Percentiles rank a stretch among this genome's conserved stretches.
Conservation (phyloP, 208 protist species). For the Trichomonas vaginalis region DNA sequence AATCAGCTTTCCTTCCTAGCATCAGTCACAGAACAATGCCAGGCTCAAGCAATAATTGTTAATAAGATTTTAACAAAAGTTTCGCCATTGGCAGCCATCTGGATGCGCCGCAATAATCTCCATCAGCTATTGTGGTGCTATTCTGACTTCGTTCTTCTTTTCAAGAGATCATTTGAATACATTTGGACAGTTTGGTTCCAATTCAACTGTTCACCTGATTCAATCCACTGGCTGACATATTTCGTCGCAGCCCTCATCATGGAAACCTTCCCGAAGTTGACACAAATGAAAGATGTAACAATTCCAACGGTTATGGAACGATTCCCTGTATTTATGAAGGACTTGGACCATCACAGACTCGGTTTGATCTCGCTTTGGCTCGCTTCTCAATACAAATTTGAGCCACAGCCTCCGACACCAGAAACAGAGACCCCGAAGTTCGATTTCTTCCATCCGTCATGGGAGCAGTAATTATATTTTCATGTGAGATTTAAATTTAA, state of each 20-base stretch:
- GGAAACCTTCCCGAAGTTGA: not conserved
- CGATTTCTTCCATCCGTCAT: not conserved
- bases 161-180: not conserved
- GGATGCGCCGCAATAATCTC: not conserved
- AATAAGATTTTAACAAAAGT: not conserved
- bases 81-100: not conserved
- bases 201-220: not conserved
- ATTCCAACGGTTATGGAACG: not conserved
- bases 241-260: not conserved
- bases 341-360: not conserved
- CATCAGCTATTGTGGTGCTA: not conserved
- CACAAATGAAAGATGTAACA: not conserved
- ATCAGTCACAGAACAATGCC: not conserved
- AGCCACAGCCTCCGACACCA: not conserved
- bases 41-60: not conserved
- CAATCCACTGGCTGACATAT: not conserved
- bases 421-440: not conserved
- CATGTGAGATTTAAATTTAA: too few species aligned
- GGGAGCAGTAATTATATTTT: too few species aligned
- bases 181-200: not conserved
- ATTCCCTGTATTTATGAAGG: not conserved
- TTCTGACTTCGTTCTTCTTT: not conserved
- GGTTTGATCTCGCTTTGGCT: not conserved
- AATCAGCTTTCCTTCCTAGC: not conserved
- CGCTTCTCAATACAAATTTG: not conserved